A percentile compares a stretch with the other conserved stretches of the same genome.
Conservation (phyloP, 1,284 basidiomycete genomes). For the Entoloma clypeatum region DNA sequence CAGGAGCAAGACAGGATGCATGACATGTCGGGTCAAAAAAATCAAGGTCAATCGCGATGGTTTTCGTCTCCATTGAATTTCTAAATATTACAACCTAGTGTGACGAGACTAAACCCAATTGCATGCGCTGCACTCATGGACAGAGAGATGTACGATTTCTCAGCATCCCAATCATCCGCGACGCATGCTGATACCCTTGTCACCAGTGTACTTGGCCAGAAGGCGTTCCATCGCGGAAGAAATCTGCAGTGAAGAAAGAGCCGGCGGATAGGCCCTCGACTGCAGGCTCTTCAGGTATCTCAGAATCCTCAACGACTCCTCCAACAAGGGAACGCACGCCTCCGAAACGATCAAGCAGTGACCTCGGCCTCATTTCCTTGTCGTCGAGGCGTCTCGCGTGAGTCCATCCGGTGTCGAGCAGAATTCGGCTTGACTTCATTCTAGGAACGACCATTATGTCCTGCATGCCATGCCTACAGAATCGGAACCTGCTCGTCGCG, state of each 20-base stretch:
- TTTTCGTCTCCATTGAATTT: conserved; percentile 6
- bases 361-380: conserved; percentile 49
- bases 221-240: conserved; percentile 43
- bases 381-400: conserved; percentile 54
- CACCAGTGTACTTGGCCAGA: conserved; percentile 80
- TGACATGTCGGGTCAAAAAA: conserved; percentile 83
- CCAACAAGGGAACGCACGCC: conserved; percentile 61
- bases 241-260: conserved; percentile 21
- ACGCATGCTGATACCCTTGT: no score
- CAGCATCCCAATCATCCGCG: no score
- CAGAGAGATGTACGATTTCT: conserved; percentile 75
- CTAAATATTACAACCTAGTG: conserved; percentile 44
- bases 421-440: conserved; percentile 13
- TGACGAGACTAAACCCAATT: conserved; percentile 77
- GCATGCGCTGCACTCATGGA: conserved; percentile 74
- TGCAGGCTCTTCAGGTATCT: conserved; percentile 34
- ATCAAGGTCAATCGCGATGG: conserved; percentile 59
- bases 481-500: conserved; percentile 41
- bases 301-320: conserved; percentile 43
- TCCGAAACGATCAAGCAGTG: conserved; percentile 46
- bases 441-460: conserved; percentile 34
- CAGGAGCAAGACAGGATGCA: conserved; percentile 79
- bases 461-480: conserved; percentile 41
- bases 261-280: conserved; percentile 23
- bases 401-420: conserved; percentile 14